Conservation (phyloP, 192 early-diverging fungal species). For the Pilaira anomala region DNA sequence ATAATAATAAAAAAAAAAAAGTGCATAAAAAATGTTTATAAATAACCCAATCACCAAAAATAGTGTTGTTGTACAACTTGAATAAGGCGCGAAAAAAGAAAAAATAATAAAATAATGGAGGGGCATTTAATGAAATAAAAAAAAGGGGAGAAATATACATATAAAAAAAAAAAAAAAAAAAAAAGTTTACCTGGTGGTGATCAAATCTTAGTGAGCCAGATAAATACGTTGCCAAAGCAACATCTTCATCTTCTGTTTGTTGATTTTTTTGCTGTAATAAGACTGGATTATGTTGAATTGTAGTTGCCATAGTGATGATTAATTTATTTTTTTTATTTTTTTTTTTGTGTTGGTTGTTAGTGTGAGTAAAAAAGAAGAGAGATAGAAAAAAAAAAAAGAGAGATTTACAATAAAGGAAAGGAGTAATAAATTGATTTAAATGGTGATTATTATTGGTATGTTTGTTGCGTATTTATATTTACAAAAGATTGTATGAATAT, state of each 20-base stretch:
- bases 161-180: not conserved
- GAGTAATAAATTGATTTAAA: no score
- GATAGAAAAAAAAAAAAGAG: no score
- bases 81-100: constrained; percentile 1
- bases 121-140: not conserved
- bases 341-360: no score
- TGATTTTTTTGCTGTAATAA: constrained; percentile 8
- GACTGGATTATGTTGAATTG: not conserved
- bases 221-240: constrained; percentile 21
- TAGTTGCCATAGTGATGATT: not conserved
- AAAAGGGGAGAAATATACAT: constrained; percentile 1
- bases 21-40: constrained; percentile 16
- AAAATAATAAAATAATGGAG: not conserved
- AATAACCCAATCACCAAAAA: constrained; percentile 24
- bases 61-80: not conserved
- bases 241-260: constrained; percentile 22
- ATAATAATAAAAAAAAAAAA: not conserved
- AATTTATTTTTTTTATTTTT: not conserved
- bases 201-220: constrained; percentile 17
- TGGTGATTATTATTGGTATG: no score
- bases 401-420: no score
- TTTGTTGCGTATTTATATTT: no score
- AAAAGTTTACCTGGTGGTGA: constrained; percentile 15
- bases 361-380: no score
- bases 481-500: no score